These are phyloP conservation scores for Chamaenerion angustifolium DNA, from an alignment of 345 rosid genomes.

Conservation along the genomic window DNA sequence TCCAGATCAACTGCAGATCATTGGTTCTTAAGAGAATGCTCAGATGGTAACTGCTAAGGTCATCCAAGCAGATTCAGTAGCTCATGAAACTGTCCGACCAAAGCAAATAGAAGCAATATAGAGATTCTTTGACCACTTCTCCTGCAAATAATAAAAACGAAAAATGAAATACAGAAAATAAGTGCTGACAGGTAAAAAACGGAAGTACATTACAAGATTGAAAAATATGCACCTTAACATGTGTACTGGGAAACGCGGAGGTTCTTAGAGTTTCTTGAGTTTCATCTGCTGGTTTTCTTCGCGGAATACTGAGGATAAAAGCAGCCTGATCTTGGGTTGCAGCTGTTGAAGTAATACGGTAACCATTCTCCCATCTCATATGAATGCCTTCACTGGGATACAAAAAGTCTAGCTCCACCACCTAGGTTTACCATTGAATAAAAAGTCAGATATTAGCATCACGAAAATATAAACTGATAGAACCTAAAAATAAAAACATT, in stretches of 20 bases:
- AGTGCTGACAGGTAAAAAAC: neutral
- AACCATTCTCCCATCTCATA: constrained; percentile 89
- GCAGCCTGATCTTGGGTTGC: constrained; percentile 96
- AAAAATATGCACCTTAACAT: constrained; percentile 56
- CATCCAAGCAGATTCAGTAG: constrained; percentile 20
- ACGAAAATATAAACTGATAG: neutral
- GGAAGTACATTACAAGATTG: neutral
- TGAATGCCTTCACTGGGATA: constrained; percentile 99
- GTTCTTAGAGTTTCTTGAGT: constrained; percentile 96
- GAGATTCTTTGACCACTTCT: constrained; percentile 93
- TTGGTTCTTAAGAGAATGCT: neutral
- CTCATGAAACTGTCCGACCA: constrained; percentile 96
- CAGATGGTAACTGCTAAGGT: constrained; percentile 1
- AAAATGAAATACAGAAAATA: constrained; percentile 3
- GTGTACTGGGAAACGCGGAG: constrained; percentile 89
- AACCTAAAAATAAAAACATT: constrained; percentile 1
- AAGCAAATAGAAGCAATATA: constrained; percentile 83
- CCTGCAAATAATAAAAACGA: constrained; percentile 33
- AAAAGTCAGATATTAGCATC: neutral
- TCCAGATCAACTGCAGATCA: constrained; percentile 1
- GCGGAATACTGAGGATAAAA: constrained; percentile 81
- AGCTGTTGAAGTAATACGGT: constrained; percentile 85
- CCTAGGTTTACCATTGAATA: constrained; percentile 28
- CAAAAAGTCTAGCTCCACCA: constrained; percentile 91
- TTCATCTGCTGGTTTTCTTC: constrained; percentile 77